A percentile compares a stretch with the other conserved stretches of the same genome.
phyloP scores from a whole-genome alignment of 345 rosid genomes.

The Brassica rapa region DNA sequence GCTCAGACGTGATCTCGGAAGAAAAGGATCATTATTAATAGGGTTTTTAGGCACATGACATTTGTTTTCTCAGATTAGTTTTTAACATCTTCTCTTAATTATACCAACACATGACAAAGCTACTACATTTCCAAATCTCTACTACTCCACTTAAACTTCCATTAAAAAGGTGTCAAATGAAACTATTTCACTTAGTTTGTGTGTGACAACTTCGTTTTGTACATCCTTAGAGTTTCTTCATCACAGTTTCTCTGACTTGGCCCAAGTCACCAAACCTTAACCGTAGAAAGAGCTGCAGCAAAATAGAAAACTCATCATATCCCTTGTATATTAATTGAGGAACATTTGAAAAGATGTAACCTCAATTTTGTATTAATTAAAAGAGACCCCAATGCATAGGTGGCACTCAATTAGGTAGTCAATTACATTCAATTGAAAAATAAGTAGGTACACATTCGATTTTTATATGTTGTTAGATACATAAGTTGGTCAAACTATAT shows the following conservation, averaged over 20 bases:
- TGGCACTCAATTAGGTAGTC: too few relatives aligned
- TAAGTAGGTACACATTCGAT: too few relatives aligned
- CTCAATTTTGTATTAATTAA: too few relatives aligned
- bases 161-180: slow-evolving; percentile 67
- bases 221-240: slow-evolving; percentile 4
- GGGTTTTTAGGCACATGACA: slow-evolving; percentile 11
- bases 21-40: slow-evolving; percentile 8
- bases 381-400: too few relatives aligned
- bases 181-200: not conserved
- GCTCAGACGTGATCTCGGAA: slow-evolving; percentile 24
- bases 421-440: too few relatives aligned
- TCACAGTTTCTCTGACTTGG: slow-evolving; percentile 79
- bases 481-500: too few relatives aligned
- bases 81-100: slow-evolving; percentile 2
- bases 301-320: slow-evolving; percentile 47
- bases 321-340: not conserved
- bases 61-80: not conserved
- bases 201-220: not conserved
- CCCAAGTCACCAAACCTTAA: slow-evolving; percentile 68
- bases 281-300: slow-evolving; percentile 85
- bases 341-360: too few relatives aligned
- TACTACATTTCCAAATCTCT: slow-evolving; percentile 85
- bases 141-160: slow-evolving; percentile 84
- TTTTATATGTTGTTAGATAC: too few relatives aligned
- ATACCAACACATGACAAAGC: slow-evolving; percentile 50